phyloP scores from a whole-genome alignment of 352 stramenopile genomes.

The Phytopythium montanum region DNA sequence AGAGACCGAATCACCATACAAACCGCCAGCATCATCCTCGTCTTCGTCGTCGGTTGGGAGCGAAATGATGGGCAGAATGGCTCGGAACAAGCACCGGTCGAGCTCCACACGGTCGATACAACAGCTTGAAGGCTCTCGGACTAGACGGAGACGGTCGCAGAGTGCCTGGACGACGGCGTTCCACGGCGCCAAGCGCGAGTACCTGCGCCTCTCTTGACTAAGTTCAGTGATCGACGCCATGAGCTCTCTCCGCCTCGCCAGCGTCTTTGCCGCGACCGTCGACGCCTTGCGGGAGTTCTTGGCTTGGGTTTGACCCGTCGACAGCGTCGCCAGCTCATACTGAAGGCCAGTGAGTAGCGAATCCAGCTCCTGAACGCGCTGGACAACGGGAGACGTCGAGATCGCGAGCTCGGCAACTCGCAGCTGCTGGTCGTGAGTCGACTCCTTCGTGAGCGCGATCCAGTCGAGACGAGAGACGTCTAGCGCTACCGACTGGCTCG shows the following conservation, averaged over 20 bases:
- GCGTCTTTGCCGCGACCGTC: background rate
- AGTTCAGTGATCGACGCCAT: background rate
- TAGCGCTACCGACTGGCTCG: conserved; percentile 11
- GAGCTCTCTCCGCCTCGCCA: background rate
- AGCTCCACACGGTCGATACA: conserved; percentile 14
- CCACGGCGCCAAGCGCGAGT: conserved; percentile 23
- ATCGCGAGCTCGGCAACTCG: conserved; percentile 29
- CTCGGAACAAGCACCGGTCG: conserved; percentile 43
- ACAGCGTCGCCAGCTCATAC: background rate
- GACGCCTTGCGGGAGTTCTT: conserved; percentile 2
- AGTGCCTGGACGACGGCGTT: conserved; percentile 25
- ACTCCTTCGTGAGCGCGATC: conserved; percentile 37
- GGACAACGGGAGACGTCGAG: conserved; percentile 7
- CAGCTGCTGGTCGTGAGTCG: conserved; percentile 34
- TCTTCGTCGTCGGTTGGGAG: conserved; percentile 18
- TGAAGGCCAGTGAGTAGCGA: conserved; percentile 2
- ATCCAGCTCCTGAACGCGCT: conserved; percentile 14
- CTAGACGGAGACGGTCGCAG: conserved; percentile 27
- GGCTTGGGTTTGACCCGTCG: background rate
- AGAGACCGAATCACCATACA: background rate
- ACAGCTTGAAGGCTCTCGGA: background rate
- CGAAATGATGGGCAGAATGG: conserved; percentile 32
- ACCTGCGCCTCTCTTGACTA: background rate
- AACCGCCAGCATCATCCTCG: conserved; percentile 6
- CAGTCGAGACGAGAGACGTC: conserved; percentile 33